phyloP scores from a whole-genome alignment of 2,329 filamentous ascomycete species.

The Xylariaceae sp. region DNA sequence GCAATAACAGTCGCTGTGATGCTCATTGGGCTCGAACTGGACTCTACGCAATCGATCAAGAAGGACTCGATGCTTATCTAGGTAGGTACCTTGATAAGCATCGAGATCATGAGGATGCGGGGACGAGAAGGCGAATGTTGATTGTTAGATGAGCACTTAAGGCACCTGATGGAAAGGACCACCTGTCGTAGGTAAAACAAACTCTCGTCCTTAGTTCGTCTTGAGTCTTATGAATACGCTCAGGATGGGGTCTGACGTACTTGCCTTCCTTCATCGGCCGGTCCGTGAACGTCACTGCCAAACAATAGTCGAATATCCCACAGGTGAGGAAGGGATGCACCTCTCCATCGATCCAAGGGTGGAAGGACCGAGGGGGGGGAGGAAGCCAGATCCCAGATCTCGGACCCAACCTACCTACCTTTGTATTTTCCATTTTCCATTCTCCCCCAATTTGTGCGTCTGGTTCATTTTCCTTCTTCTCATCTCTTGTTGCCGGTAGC shows the following conservation, averaged over 20 bases:
- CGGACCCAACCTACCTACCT: neutral
- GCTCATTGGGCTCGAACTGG: neutral
- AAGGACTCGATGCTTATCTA: neutral
- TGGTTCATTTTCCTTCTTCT: neutral
- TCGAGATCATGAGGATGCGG: no score
- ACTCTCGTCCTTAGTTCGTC: no score
- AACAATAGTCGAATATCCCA: neutral
- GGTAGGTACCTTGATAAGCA: neutral
- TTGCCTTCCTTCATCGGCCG: neutral
- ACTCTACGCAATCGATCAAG: neutral
- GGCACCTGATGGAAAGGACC: neutral
- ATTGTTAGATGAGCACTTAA: neutral
- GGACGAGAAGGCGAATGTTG: neutral
- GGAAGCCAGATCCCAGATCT: neutral
- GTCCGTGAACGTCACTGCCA: neutral
- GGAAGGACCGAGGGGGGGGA: neutral
- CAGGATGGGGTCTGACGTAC: neutral
- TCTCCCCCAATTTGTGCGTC: neutral
- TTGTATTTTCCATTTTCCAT: neutral
- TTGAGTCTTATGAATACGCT: no score
- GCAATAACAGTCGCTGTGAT: neutral
- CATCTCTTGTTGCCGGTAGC: neutral
- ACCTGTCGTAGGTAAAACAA: no score
- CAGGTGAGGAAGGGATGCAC: neutral
- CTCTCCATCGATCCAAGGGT: neutral